Evolutionary conservation across 257 asterid species (phyloP).

Genomic region (Phtheirospermum japonicum): DNA sequence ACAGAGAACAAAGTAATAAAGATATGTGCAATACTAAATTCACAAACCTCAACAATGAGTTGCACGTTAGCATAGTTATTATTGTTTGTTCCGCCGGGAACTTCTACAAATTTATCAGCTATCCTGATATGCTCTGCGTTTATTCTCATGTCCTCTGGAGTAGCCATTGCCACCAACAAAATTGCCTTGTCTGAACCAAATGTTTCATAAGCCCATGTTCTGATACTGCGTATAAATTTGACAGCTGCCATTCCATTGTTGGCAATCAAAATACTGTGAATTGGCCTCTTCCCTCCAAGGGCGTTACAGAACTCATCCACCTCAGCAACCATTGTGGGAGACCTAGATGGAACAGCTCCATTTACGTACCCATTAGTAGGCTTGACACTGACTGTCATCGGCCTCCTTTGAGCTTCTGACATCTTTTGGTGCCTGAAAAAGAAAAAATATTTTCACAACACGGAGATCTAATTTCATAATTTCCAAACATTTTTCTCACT

Average conservation of each 20-base stretch:
- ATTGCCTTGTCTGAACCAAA: constrained; percentile 97
- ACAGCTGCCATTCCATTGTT: constrained; percentile 99
- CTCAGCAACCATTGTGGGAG: constrained; percentile 50
- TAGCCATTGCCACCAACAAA: constrained; percentile 97
- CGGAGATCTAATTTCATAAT: background rate
- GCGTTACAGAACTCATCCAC: constrained; percentile 79
- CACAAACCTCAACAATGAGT: constrained; percentile 92
- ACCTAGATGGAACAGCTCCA: constrained; percentile 62
- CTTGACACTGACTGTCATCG: constrained; percentile 30
- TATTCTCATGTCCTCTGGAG: constrained; percentile 98
- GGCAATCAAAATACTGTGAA: constrained; percentile 91
- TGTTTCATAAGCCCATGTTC: constrained; percentile 98
- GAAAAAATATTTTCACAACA: constrained; percentile 12
- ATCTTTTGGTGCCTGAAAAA: constrained; percentile 55
- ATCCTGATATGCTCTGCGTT: constrained; percentile 98
- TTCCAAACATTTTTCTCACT: constrained; percentile 14
- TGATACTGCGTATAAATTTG: constrained; percentile 87
- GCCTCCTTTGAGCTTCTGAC: constrained; percentile 96
- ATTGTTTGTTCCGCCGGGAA: constrained; percentile 98
- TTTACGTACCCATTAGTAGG: constrained; percentile 46
- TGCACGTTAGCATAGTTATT: constrained; percentile 98
- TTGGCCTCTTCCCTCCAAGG: constrained; percentile 79
- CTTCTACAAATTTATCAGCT: constrained; percentile 99
- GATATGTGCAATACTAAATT: constrained; percentile 12
- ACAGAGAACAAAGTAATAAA: constrained; percentile 8